Conservation (phyloP, 2,329 filamentous ascomycete species). For the Penicillium sclerotigenum region DNA sequence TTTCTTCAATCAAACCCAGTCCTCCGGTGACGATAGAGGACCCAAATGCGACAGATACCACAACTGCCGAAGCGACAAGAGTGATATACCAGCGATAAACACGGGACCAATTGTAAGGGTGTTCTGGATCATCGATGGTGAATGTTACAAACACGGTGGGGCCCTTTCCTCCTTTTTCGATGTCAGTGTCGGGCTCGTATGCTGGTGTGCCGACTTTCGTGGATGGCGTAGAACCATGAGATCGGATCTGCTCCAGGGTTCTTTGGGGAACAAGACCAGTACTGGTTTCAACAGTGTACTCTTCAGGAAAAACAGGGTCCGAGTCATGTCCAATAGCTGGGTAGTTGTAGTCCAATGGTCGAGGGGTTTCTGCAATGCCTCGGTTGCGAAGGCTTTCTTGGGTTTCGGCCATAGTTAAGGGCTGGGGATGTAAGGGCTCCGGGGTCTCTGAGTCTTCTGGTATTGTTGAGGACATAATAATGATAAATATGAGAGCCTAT, state of each 20-base stretch:
- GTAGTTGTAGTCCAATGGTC: conserved; percentile 30
- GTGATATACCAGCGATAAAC: conserved; percentile 74
- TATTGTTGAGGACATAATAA: conserved; percentile 11
- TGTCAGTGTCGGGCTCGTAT: conserved; percentile 14
- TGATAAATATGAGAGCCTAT: not conserved
- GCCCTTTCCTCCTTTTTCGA: conserved; percentile 26
- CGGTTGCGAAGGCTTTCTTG: conserved; percentile 21
- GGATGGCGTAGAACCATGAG: conserved; percentile 10
- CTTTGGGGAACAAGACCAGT: conserved; percentile 21
- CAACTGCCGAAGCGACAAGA: conserved; percentile 72
- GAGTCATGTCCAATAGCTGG: conserved; percentile 24
- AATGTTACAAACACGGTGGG: conserved; percentile 57
- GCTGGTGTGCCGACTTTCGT: not conserved
- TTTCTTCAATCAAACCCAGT: conserved; percentile 57
- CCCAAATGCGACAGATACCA: conserved; percentile 65
- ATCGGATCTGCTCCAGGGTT: conserved; percentile 19
- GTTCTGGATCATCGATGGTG: conserved; percentile 62
- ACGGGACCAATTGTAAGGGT: conserved; percentile 78
- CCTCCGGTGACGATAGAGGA: conserved; percentile 74
- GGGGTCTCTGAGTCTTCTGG: conserved; percentile 1
- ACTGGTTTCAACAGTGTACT: conserved; percentile 22
- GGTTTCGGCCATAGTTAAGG: conserved; percentile 16
- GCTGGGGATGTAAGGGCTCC: not conserved
- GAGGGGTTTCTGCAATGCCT: conserved; percentile 24
- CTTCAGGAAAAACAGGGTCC: conserved; percentile 23